A percentile compares a stretch with the other conserved stretches of the same genome.
These are phyloP conservation scores for Cymbopogon flexuosus DNA, from an alignment of 202 grass and related monocot species.

Conservation along the genomic window DNA sequence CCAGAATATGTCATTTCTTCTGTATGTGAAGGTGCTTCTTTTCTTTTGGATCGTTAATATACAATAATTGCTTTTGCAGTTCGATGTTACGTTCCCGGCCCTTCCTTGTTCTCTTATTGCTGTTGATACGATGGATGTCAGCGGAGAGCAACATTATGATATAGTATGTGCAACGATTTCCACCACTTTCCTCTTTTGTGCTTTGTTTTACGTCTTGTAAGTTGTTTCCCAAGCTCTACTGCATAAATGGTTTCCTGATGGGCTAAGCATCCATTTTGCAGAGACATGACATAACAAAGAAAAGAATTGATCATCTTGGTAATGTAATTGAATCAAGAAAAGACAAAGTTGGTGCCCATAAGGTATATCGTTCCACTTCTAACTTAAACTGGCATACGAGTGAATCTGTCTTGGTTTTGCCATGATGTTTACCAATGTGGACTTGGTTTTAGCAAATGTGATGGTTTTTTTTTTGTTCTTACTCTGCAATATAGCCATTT, in stretches of 20 bases:
- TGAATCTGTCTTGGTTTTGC: slow-evolving; percentile 23
- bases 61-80: slow-evolving; percentile 55
- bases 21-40: not conserved
- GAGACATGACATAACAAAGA: slow-evolving; percentile 97
- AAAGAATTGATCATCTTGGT: slow-evolving; percentile 74
- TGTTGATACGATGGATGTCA: slow-evolving; percentile 96
- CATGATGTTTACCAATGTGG: not conserved
- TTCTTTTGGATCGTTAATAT: slow-evolving; percentile 27
- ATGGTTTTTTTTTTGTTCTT: not conserved
- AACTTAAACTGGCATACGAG: slow-evolving; percentile 4
- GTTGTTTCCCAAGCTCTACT: slow-evolving; percentile 17
- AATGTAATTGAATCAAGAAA: slow-evolving; percentile 91
- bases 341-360: slow-evolving; percentile 71
- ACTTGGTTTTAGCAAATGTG: slow-evolving; percentile 1
- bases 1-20: not conserved
- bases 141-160: slow-evolving; percentile 96
- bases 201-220: slow-evolving; percentile 32
- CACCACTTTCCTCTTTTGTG: slow-evolving; percentile 5
- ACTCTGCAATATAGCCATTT: slow-evolving; percentile 11
- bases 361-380: slow-evolving; percentile 47
- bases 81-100: slow-evolving; percentile 87
- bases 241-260: slow-evolving; percentile 19
- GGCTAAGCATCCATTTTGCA: slow-evolving; percentile 46
- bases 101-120: slow-evolving; percentile 91
- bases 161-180: slow-evolving; percentile 57